Evolutionary conservation across 2,329 filamentous ascomycete genomes (phyloP).

Genomic region (Diaporthe ampelina): DNA sequence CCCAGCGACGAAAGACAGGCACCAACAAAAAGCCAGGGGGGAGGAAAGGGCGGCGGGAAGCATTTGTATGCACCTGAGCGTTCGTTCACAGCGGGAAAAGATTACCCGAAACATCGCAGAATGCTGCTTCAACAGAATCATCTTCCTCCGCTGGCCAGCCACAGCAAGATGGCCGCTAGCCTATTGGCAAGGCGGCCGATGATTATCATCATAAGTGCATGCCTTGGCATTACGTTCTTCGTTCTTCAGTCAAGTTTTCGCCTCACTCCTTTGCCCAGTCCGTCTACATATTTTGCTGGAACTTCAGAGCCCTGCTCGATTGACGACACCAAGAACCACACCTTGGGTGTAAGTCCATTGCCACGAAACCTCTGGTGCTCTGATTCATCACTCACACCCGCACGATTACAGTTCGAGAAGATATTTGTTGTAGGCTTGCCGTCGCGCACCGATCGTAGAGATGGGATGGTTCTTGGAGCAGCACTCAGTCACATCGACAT

Average conservation of each 20-base stretch:
- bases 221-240: background rate
- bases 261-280: background rate
- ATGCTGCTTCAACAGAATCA: constrained; percentile 1
- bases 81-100: background rate
- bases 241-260: constrained; percentile 16
- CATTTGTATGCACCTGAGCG: background rate
- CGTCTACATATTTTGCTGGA: constrained; percentile 1
- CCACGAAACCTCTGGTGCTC: no score
- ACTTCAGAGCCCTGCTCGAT: background rate
- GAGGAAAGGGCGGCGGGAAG: background rate
- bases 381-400: background rate
- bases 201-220: background rate
- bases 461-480: constrained; percentile 62
- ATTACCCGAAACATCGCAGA: no score
- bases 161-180: constrained; percentile 12
- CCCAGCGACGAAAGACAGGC: background rate
- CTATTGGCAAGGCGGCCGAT: background rate
- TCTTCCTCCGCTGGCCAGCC: background rate
- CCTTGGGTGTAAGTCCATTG: constrained; percentile 3
- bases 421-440: constrained; percentile 67
- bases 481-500: constrained; percentile 60
- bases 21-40: background rate
- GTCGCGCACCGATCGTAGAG: constrained; percentile 63
- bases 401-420: constrained; percentile 60
- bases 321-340: constrained; percentile 17